Evolutionary conservation across 345 rosid species (phyloP).

Genomic region (Toxicodendron radicans): DNA sequence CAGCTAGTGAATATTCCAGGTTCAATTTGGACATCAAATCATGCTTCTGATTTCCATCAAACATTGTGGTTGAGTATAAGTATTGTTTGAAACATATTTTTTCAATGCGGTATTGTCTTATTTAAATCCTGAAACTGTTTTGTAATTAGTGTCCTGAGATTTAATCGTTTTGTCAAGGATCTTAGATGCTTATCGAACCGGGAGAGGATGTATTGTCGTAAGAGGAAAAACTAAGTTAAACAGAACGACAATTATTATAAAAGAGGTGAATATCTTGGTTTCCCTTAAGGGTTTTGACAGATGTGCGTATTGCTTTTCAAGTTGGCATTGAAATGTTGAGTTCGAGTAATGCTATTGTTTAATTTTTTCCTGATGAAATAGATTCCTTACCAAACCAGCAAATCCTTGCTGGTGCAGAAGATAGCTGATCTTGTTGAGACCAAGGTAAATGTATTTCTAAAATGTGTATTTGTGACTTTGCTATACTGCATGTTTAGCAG

Average conservation of each 20-base stretch:
- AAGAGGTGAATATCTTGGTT: conserved; percentile 58
- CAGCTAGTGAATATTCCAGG: too few relatives aligned
- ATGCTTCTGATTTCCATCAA: too few relatives aligned
- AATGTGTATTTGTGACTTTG: not conserved
- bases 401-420: conserved; percentile 88
- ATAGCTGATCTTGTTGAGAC: conserved; percentile 94
- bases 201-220: conserved; percentile 75
- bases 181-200: conserved; percentile 90
- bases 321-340: not conserved
- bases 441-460: conserved; percentile 53
- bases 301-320: conserved; percentile 17
- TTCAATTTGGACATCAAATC: too few relatives aligned
- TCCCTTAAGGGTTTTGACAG: not conserved
- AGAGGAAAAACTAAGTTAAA: conserved; percentile 87
- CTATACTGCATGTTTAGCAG: too few relatives aligned
- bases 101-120: too few relatives aligned
- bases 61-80: too few relatives aligned
- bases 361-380: conserved; percentile 72
- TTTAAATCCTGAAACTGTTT: not conserved
- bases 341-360: conserved; percentile 7
- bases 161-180: conserved; percentile 47
- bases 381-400: conserved; percentile 89
- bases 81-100: not conserved
- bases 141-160: conserved; percentile 20
- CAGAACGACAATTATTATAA: conserved; percentile 70